Evolutionary conservation across 441 rosid species (phyloP), one percentile per base, ranked within the genome.

Genomic region (Geranium incanum): DNA sequence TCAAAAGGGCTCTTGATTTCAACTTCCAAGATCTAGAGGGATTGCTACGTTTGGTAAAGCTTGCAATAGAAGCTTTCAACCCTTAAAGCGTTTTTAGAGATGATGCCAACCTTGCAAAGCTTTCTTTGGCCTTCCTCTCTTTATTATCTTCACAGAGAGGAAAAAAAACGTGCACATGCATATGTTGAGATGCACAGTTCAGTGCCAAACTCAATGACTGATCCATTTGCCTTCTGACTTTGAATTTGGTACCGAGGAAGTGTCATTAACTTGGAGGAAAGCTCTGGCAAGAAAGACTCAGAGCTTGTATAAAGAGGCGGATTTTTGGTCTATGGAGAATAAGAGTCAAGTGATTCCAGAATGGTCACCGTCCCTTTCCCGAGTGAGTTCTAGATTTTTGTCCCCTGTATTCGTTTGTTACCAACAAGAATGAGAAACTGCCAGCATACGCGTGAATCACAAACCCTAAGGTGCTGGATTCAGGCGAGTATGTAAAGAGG

Each of bases 11-110:
- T 74, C 93, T 95, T 81, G 98, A 95, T 87, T 91, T 86, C 77
- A 89, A 85, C 84, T 95, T 93, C 81, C 98, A 91, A 65, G 97
- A 95, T 57, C 77, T 95, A 71, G 94, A 91, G 70, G 95, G 91
- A 68, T 80, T 93, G 37, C 78, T 95, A 74, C 92, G 78, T 72
- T 77, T 93, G 77, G 90, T 95, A 76, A 85, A 90, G 81, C 83
- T 91, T 67, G 97, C 99, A 39, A 83, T 86, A 76, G 92, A 93
- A 71, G 90, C 90, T 76, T 87, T 87, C 70, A 78, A 86, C 84
- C 88, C 36, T 68, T 78, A 16, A 64, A 59, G 11, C 78, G 72
- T 76, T 76, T 75, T 67, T 68, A 41, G 78, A 64, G 72, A 82
- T 72, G 70, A 45, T 76, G 33, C 60, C 48, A 72, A 55, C 62